A percentile compares a stretch with the other conserved stretches of the same genome.
These are phyloP conservation scores for Inonotus obliquus DNA, from an alignment of 1,284 basidiomycete species.

Conservation along the genomic window DNA sequence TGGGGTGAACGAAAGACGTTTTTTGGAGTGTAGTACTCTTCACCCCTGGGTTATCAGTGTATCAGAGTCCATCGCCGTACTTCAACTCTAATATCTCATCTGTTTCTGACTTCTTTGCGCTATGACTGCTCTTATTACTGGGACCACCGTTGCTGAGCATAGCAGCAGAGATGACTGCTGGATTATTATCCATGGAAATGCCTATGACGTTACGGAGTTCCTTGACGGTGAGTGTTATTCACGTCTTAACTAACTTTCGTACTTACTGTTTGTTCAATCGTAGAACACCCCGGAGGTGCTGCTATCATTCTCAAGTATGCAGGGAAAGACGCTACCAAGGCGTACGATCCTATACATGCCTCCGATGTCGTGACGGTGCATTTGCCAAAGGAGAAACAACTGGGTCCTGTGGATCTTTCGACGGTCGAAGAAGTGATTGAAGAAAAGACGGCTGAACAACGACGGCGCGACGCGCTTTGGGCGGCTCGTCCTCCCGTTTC, in stretches of 20 bases:
- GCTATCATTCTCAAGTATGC: slow-evolving; percentile 66
- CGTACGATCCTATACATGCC: slow-evolving; percentile 60
- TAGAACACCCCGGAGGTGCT: slow-evolving; percentile 36
- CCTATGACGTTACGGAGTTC: slow-evolving; percentile 71
- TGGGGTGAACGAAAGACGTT: too few species aligned
- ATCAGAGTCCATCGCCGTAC: too few species aligned
- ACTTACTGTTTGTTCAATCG: neutral
- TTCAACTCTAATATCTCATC: too few species aligned
- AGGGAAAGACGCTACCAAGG: slow-evolving; percentile 72
- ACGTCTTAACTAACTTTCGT: slow-evolving; percentile 25
- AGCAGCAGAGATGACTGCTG: slow-evolving; percentile 50
- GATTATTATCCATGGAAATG: slow-evolving; percentile 71
- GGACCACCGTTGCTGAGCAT: slow-evolving; percentile 37
- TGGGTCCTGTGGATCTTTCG: slow-evolving; percentile 47
- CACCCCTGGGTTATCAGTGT: neutral
- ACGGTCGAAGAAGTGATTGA: slow-evolving; percentile 41
- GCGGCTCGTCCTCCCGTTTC: slow-evolving; percentile 47
- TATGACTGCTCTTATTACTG: slow-evolving; percentile 2
- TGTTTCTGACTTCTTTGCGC: too few species aligned
- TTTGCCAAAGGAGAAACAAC: slow-evolving; percentile 46
- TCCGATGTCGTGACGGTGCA: slow-evolving; percentile 60
- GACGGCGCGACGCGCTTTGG: slow-evolving; percentile 34
- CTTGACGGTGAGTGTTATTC: slow-evolving; percentile 40
- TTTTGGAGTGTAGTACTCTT: neutral
- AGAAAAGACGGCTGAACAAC: slow-evolving; percentile 38